phyloP scores from a whole-genome alignment of 1,139 yeast species.

The Suhomyces atakaporum region DNA sequence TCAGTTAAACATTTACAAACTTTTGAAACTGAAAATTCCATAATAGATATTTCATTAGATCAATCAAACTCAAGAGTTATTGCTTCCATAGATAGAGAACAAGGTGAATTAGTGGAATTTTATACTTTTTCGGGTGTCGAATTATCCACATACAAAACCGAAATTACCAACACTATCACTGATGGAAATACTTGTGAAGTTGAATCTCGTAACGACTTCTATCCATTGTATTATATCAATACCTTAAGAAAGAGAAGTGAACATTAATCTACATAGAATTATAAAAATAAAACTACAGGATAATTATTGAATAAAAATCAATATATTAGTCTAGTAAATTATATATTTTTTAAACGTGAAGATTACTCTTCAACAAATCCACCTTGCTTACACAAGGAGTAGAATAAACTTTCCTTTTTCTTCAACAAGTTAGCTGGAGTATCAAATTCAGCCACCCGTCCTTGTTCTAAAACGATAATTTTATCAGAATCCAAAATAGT shows the following conservation, averaged over 20 bases:
- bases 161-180: conserved; percentile 20
- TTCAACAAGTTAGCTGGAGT: conserved; percentile 69
- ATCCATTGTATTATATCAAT: conserved; percentile 64
- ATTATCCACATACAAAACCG: conserved; percentile 12
- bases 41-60: conserved; percentile 30
- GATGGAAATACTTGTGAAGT: conserved; percentile 35
- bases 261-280: conserved; percentile 44
- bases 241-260: conserved; percentile 83
- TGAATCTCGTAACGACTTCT: conserved; percentile 45
- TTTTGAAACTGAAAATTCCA: conserved; percentile 24
- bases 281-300: no score
- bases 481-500: conserved; percentile 91
- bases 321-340: no score
- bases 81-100: conserved; percentile 51
- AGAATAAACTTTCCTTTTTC: conserved; percentile 70
- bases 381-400: conserved; percentile 74
- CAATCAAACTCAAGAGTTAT: conserved; percentile 29
- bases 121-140: conserved; percentile 19
- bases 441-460: conserved; percentile 85
- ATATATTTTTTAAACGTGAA: background rate
- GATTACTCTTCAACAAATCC: conserved; percentile 42
- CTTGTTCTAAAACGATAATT: conserved; percentile 83
- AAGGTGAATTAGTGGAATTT: conserved; percentile 33
- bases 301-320: no score
- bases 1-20: conserved; percentile 29